Conservation (phyloP, 2,329 filamentous ascomycete species). For the Trichothecium roseum region DNA sequence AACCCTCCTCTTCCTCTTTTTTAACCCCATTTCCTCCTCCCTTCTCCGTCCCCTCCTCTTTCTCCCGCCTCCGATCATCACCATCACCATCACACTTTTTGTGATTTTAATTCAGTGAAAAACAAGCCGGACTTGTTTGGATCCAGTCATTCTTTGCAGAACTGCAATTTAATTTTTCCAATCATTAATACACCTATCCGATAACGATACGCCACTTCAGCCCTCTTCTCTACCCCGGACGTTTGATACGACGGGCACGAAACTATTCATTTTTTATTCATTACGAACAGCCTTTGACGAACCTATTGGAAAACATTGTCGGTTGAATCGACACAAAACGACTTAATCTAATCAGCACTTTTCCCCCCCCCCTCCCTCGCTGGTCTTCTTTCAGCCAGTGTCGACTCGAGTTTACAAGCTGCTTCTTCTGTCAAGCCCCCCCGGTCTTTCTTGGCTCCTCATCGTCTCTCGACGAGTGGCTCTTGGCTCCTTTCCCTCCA, state of each 20-base stretch:
- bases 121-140: constrained; percentile 52
- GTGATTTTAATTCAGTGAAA: too few species aligned
- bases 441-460: constrained; percentile 1
- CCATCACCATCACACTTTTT: constrained; percentile 17
- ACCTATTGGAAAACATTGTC: constrained; percentile 5
- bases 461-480: constrained; percentile 1
- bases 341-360: constrained; percentile 3
- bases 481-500: neutral
- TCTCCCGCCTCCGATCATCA: constrained; percentile 13
- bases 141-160: constrained; percentile 32
- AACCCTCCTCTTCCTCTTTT: constrained; percentile 28
- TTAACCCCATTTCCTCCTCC: constrained; percentile 19
- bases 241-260: constrained; percentile 7
- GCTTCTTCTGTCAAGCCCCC: neutral
- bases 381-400: too few species aligned
- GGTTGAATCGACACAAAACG: constrained; percentile 14
- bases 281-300: too few species aligned
- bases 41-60: constrained; percentile 20
- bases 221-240: constrained; percentile 4
- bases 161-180: constrained; percentile 18
- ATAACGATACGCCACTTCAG: constrained; percentile 23
- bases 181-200: constrained; percentile 17
- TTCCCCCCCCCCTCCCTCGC: too few species aligned
- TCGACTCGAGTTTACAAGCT: neutral
- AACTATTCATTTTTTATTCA: neutral